phyloP scores from a whole-genome alignment of 2,329 filamentous ascomycete genomes.

The Fulvia fulva region DNA sequence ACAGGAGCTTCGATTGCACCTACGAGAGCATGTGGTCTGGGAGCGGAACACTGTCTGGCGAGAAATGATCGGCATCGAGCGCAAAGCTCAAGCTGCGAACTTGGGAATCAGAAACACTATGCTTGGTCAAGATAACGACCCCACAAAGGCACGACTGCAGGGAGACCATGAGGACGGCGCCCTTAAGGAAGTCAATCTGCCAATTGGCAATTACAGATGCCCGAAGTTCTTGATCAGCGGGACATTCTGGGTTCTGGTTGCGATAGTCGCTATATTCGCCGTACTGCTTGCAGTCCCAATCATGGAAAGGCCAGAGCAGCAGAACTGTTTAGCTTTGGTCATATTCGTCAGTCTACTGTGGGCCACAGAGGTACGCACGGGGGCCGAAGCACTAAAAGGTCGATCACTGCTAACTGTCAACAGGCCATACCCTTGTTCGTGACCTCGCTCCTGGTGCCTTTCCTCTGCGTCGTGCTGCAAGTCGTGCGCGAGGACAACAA shows the following conservation, averaged over 20 bases:
- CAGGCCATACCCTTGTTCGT: constrained; percentile 95
- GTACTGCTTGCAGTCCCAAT: constrained; percentile 72
- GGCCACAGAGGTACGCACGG: constrained; percentile 74
- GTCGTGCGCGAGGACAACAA: constrained; percentile 76
- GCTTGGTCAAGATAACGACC: constrained; percentile 69
- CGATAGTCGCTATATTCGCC: constrained; percentile 69
- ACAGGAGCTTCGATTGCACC: constrained; percentile 81
- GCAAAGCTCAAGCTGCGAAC: constrained; percentile 89
- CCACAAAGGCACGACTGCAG: constrained; percentile 67
- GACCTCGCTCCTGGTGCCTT: constrained; percentile 88
- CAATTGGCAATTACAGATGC: constrained; percentile 69
- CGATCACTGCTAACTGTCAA: constrained; percentile 18
- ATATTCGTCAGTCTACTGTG: constrained; percentile 91
- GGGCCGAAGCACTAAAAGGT: background rate
- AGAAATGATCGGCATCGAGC: constrained; percentile 97
- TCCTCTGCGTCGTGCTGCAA: constrained; percentile 79
- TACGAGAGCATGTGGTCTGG: constrained; percentile 97
- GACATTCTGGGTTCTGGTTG: constrained; percentile 72
- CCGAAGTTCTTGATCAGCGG: constrained; percentile 81
- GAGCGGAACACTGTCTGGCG: constrained; percentile 98
- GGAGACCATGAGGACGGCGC: constrained; percentile 71
- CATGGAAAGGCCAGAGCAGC: constrained; percentile 82
- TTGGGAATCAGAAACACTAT: constrained; percentile 75
- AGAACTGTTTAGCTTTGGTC: constrained; percentile 91
- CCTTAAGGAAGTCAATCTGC: constrained; percentile 70